phyloP scores from a whole-genome alignment of 1,284 basidiomycete genomes.

The Trametes sp. region DNA sequence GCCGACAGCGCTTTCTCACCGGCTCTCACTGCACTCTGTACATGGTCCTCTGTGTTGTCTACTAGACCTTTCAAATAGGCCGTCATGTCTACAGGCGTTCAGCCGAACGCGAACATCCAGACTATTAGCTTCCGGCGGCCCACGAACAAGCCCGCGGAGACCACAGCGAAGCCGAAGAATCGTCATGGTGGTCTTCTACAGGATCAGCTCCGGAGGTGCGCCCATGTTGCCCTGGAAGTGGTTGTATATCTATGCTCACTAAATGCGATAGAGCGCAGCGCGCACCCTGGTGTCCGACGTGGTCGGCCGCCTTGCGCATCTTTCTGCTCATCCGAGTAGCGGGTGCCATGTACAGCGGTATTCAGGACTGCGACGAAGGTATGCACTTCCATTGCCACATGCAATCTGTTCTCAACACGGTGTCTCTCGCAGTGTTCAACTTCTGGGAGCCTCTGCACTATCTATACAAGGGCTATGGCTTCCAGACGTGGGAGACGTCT shows the following conservation, averaged over 20 bases:
- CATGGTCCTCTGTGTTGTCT: slow-evolving; percentile 2
- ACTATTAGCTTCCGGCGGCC: slow-evolving; percentile 66
- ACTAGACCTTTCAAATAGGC: background rate
- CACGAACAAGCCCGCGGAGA: slow-evolving; percentile 34
- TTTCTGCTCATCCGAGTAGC: slow-evolving; percentile 83
- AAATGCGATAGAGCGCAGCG: slow-evolving; percentile 59
- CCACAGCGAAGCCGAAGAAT: slow-evolving; percentile 44
- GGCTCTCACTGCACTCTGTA: background rate
- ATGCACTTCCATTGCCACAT: background rate
- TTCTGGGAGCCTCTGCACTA: slow-evolving; percentile 99
- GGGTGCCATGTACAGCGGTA: slow-evolving; percentile 96
- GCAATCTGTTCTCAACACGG: slow-evolving; percentile 21
- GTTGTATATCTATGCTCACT: background rate
- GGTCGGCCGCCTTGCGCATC: slow-evolving; percentile 85
- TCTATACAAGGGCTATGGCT: slow-evolving; percentile 82
- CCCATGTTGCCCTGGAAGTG: background rate
- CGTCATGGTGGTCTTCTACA: slow-evolving; percentile 75
- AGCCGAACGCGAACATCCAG: slow-evolving; percentile 47
- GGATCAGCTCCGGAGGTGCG: slow-evolving; percentile 75
- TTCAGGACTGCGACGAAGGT: slow-evolving; percentile 98
- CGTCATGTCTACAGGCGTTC: slow-evolving; percentile 34
- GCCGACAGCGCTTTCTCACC: slow-evolving; percentile 5
- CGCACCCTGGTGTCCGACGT: slow-evolving; percentile 84
- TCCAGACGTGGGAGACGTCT: slow-evolving; percentile 98
- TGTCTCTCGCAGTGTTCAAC: slow-evolving; percentile 80